Evolutionary conservation across 2,329 filamentous ascomycete species (phyloP).

Genomic region (Ambrosiella beaveri): DNA sequence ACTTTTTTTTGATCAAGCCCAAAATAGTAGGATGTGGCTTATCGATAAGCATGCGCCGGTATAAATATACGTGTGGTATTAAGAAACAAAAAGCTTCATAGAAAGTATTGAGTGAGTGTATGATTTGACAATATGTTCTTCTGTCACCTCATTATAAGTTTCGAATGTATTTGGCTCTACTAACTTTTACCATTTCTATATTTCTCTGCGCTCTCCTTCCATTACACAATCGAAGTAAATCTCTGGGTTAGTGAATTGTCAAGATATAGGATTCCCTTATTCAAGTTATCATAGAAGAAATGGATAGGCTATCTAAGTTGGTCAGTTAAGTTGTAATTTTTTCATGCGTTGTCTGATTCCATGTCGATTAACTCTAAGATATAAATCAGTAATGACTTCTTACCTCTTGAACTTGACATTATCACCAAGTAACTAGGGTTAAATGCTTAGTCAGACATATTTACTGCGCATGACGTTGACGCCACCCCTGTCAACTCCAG

Average conservation of each 20-base stretch:
- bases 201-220: no score
- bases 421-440: neutral
- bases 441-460: neutral
- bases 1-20: conserved; percentile 11
- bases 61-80: neutral
- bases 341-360: no score
- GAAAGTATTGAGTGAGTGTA: neutral
- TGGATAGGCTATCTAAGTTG: no score
- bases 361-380: neutral
- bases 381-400: neutral
- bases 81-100: neutral
- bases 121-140: neutral
- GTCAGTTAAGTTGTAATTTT: no score
- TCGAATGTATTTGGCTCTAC: no score
- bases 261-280: no score
- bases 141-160: neutral
- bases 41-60: conserved; percentile 6
- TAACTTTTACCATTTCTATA: no score
- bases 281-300: no score
- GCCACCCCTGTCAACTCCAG: neutral
- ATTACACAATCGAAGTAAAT: no score
- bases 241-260: no score
- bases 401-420: neutral
- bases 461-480: neutral
- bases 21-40: conserved; percentile 9